Evolutionary conservation across 1,284 basidiomycete genomes (phyloP).

Genomic region (Austroboletus rostrupii): DNA sequence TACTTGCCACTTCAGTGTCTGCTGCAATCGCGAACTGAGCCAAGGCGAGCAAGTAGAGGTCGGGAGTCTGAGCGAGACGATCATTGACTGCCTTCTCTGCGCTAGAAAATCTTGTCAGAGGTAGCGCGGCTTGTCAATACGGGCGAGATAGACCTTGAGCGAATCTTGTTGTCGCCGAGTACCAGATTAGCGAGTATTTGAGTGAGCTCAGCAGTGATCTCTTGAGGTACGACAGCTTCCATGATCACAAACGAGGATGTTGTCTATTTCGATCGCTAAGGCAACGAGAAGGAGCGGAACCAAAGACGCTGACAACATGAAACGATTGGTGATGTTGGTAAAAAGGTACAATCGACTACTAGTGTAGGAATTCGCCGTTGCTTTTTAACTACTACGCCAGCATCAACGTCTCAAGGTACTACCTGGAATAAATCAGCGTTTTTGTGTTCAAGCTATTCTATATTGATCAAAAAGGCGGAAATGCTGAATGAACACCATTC

Average conservation of each 20-base stretch:
- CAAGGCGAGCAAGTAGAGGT: conserved; percentile 70
- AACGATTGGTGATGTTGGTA: neutral
- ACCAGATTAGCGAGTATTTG: conserved; percentile 81
- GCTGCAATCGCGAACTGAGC: conserved; percentile 70
- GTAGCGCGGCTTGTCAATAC: neutral
- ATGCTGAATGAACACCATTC: too few relatives aligned
- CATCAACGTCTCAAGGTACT: too few relatives aligned
- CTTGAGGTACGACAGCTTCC: conserved; percentile 51
- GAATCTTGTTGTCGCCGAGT: conserved; percentile 74
- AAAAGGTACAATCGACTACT: too few relatives aligned
- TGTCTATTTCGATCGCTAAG: conserved; percentile 1
- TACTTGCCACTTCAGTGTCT: conserved; percentile 67
- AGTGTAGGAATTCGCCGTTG: too few relatives aligned
- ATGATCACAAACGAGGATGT: conserved; percentile 23
- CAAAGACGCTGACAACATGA: neutral
- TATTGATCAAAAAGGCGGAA: too few relatives aligned
- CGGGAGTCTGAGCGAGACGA: conserved; percentile 67
- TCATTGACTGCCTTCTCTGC: conserved; percentile 78
- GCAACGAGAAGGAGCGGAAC: neutral
- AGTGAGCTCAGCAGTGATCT: conserved; percentile 68
- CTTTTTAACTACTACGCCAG: too few relatives aligned
- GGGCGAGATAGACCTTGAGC: conserved; percentile 41
- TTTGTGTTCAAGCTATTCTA: too few relatives aligned
- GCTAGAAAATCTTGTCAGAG: conserved; percentile 35
- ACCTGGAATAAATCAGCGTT: too few relatives aligned